Conservation (phyloP, 352 stramenopile genomes). For the Thalassiosira mediterranea region DNA sequence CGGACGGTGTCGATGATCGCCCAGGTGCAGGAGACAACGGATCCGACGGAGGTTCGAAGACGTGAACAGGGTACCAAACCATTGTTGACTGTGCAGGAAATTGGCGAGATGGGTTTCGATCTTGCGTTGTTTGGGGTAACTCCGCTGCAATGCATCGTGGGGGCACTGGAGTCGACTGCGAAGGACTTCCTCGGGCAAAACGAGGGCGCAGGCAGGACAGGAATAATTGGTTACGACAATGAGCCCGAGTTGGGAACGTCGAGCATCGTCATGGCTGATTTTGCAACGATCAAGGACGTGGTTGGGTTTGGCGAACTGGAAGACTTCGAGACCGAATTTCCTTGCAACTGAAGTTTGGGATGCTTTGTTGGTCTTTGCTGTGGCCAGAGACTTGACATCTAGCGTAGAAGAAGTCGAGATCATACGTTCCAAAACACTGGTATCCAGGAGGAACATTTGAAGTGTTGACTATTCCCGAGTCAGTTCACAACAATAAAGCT, state of each 20-base stretch:
- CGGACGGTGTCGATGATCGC: constrained; percentile 51
- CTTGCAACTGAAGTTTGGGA: no score
- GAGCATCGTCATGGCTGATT: constrained; percentile 41
- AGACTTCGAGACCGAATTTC: constrained; percentile 45
- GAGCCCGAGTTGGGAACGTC: no score
- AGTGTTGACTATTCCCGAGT: no score
- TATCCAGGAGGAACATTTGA: no score
- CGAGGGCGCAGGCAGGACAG: no score
- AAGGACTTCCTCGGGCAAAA: constrained; percentile 31
- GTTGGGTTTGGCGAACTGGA: constrained; percentile 58
- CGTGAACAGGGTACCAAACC: constrained; percentile 17
- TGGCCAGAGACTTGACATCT: no score
- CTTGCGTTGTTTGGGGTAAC: constrained; percentile 62
- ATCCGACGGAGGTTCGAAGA: constrained; percentile 14
- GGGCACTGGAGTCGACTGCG: constrained; percentile 22
- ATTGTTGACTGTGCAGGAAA: constrained; percentile 46
- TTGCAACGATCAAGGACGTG: constrained; percentile 45
- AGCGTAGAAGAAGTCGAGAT: no score
- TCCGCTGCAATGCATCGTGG: constrained; percentile 49
- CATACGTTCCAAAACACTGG: no score
- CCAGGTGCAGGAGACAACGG: constrained; percentile 35
- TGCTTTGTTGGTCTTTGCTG: no score
- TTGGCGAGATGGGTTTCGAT: constrained; percentile 56
- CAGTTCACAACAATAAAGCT: no score
- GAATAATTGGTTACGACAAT: no score